Evolutionary conservation across 139 green algal species (phyloP), one percentile per base, ranked within the genome.

Genomic region (Asterochloris sp.): DNA sequence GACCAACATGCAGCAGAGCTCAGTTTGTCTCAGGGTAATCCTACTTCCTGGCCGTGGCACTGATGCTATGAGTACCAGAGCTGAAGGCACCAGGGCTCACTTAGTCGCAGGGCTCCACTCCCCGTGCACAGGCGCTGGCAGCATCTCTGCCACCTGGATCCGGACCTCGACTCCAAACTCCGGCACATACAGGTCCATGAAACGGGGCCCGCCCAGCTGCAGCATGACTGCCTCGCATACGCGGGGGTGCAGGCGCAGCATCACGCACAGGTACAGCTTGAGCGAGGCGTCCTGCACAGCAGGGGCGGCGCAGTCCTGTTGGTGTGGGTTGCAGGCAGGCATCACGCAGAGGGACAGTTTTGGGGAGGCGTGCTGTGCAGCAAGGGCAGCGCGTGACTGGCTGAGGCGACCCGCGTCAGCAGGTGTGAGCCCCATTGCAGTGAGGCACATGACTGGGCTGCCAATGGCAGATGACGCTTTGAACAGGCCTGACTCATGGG

Each of bases 171-270:
- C 82, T 29, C 94, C 95, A 67, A 94, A 90, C 38, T 90, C 85
- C 10, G 92, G 88, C 9, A 98, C 73, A 85, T 94, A 99, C 14
- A 91, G 86, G 28, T 83, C 88, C 74, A 98, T 91, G 88, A 92
- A 98, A 60, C 83, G 84, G 81, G 91, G 86, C 27, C 92, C 92
- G 6, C 90, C 92, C 10, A 98, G 47, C 28, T 81, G 76, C 13
- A 88, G 82, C 11, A 98, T 86, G 38, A 97, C 84, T 0, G 68
- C 95, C 63, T 84, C 47, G 23, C 85, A 85, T 0, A 95, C 81
- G 26, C 86, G 74, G 12, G 91, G 91, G 11, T 82, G 23, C 29
- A 78, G 74, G 28, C 83, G 38, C 79, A 99, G 89, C 87, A 97
- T 84, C 54, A 93, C 85, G 21, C 87, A 92, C 29, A 98, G 86